Percentiles rank a stretch among this genome's conserved stretches.
These are phyloP conservation scores for Sphaerostilbella broomeana DNA, from an alignment of 2,329 filamentous ascomycete genomes.

Conservation along the genomic window DNA sequence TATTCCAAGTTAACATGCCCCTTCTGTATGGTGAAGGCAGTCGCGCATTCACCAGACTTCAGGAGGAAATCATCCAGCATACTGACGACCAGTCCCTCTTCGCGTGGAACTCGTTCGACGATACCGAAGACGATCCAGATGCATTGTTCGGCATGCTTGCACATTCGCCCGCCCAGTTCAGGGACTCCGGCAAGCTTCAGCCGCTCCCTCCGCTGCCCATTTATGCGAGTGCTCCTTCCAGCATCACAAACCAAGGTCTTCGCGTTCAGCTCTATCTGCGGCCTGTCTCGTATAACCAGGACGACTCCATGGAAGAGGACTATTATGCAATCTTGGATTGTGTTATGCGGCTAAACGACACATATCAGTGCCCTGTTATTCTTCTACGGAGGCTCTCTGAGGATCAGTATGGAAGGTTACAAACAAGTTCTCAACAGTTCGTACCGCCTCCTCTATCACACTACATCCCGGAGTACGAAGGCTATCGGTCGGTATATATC, in stretches of 20 bases:
- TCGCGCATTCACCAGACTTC: constrained; percentile 12
- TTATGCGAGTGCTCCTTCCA: constrained; percentile 10
- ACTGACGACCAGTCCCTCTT: constrained; percentile 17
- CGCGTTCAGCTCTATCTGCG: constrained; percentile 11
- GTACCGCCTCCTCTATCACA: background rate
- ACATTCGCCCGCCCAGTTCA: constrained; percentile 12
- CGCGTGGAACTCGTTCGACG: constrained; percentile 15
- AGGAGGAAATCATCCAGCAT: constrained; percentile 13
- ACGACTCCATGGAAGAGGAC: constrained; percentile 5
- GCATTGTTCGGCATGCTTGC: constrained; percentile 13
- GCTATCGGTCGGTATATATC: constrained; percentile 6
- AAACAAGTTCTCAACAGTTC: constrained; percentile 7
- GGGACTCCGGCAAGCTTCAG: constrained; percentile 7
- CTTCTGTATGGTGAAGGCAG: constrained; percentile 17
- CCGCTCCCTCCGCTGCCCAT: constrained; percentile 7
- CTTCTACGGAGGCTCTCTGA: constrained; percentile 13
- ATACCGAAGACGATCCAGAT: constrained; percentile 10
- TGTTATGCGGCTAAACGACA: constrained; percentile 3
- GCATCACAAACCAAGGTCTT: constrained; percentile 13
- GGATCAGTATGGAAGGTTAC: constrained; percentile 11
- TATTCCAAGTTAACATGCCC: constrained; percentile 18
- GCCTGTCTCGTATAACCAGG: background rate
- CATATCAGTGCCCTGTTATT: constrained; percentile 7
- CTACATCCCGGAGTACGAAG: background rate
- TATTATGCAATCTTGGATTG: constrained; percentile 7